phyloP scores from a whole-genome alignment of 345 rosid genomes.

The Euphorbia lathyris region DNA sequence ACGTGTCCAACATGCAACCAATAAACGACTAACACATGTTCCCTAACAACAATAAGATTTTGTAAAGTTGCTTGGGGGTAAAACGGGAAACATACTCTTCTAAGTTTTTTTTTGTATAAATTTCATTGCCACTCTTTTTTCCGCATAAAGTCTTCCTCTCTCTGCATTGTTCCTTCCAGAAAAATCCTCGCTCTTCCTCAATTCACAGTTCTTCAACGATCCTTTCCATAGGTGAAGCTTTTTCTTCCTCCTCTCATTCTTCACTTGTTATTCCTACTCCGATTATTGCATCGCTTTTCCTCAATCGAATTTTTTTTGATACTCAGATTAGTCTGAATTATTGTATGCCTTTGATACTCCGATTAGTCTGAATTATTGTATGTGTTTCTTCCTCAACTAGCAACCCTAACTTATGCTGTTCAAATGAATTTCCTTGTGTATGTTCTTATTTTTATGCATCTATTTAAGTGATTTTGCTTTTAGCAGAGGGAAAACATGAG shows the following conservation, averaged over 20 bases:
- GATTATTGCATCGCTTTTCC: not conserved
- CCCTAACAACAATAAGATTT: no score
- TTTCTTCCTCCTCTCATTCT: not conserved
- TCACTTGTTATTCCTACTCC: not conserved
- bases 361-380: not conserved
- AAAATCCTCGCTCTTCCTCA: not conserved
- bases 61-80: no score
- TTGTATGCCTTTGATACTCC: not conserved
- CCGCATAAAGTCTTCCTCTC: not conserved
- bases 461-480: not conserved
- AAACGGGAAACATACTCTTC: not conserved
- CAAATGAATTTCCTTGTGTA: not conserved
- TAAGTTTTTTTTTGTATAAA: not conserved
- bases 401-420: not conserved
- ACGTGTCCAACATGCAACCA: no score
- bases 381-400: not conserved
- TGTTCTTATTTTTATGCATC: not conserved
- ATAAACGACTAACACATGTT: no score
- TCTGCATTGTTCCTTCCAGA: not conserved
- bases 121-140: not conserved
- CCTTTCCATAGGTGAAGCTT: not conserved
- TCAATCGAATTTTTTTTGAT: not conserved
- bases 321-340: not conserved
- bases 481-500: constrained; percentile 22
- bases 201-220: not conserved